Percentiles rank a stretch among this genome's conserved stretches.
Conservation (phyloP, 1,139 yeast genomes). For the Kluyveromyces sp. region DNA sequence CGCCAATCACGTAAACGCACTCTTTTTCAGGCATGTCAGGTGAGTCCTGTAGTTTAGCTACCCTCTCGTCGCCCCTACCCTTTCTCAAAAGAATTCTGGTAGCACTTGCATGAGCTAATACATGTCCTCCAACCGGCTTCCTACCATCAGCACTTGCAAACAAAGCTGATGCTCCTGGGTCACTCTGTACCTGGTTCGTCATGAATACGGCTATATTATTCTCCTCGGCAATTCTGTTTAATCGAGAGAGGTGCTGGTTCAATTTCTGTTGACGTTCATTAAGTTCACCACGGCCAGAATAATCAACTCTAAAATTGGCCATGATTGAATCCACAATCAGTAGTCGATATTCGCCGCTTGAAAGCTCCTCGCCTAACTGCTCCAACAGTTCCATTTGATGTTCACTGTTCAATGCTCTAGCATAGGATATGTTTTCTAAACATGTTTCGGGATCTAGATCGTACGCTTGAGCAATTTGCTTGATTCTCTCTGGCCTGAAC, state of each 20-base stretch:
- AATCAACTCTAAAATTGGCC: slow-evolving; percentile 58
- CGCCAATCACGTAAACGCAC: slow-evolving; percentile 47
- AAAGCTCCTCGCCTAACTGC: slow-evolving; percentile 42
- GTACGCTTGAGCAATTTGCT: slow-evolving; percentile 47
- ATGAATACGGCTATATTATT: slow-evolving; percentile 53
- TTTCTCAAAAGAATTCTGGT: slow-evolving; percentile 51
- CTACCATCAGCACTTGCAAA: slow-evolving; percentile 62
- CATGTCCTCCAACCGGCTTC: slow-evolving; percentile 62
- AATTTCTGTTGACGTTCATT: slow-evolving; percentile 55
- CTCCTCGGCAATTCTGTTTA: slow-evolving; percentile 51
- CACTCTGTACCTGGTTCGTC: slow-evolving; percentile 62
- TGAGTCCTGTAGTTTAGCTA: slow-evolving; percentile 54
- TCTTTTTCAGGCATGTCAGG: slow-evolving; percentile 59
- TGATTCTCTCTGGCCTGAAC: slow-evolving; percentile 50
- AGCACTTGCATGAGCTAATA: slow-evolving; percentile 58
- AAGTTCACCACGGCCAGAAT: slow-evolving; percentile 53
- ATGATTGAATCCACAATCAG: slow-evolving; percentile 51
- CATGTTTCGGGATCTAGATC: slow-evolving; percentile 49
- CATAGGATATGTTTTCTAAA: slow-evolving; percentile 49
- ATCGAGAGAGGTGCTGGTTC: slow-evolving; percentile 48
- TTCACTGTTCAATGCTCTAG: slow-evolving; percentile 53
- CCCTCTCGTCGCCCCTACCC: slow-evolving; percentile 61
- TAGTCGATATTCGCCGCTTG: slow-evolving; percentile 43
- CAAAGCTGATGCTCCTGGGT: slow-evolving; percentile 59
- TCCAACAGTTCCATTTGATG: slow-evolving; percentile 55